Evolutionary conservation across 352 stramenopile species (phyloP), one percentile per base, ranked within the genome.

Genomic region (Phytopythium helicoides): DNA sequence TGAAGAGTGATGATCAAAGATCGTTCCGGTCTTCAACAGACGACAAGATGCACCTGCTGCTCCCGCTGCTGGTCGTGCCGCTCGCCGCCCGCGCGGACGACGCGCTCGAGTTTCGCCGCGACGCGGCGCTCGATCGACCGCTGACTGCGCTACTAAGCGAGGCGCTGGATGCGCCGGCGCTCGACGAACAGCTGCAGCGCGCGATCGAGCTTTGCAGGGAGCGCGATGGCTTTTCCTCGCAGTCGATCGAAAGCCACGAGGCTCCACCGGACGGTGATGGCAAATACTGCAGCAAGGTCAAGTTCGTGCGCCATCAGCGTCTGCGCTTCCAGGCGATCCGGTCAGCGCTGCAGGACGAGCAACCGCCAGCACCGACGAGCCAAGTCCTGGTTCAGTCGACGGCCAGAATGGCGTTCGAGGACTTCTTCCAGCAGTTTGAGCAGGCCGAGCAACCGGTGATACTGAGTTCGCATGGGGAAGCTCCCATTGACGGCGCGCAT

Each of bases 361-460:
- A 28, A 12, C 15, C 21, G 25, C 4, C 18, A 0, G 10, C 7
- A 33, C 33, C 7, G n/a, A 6, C 39, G 46, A 28, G 26, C 28
- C 2, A 15, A 12, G 52, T 86, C 3, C 52, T 67, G 1, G 52
- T 26, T 23, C 64, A 47, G 34, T 16, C 28, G 9, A 53, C 35
- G 1, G 33, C 56, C 1, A 56, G 74, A 3, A 9, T 87, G n/a
- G 68, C 60, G 36, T 77, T 85, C 35, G 72, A 90, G 49, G 64
- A 66, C 40, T 90, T 90, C 58, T 86, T 90, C 44, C 73, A 86
- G 57, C 61, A 60, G 33, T 87, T 73, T 47, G 74, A 71, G 3
- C 66, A 72, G 61, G 52, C 56, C 8, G 21, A 45, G 16, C 41
- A 39, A 16, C 72, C 79, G 1, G 52, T 84, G 19, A 19, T 89